Evolutionary conservation across 2,329 filamentous ascomycete species (phyloP).

Genomic region (Pseudonectria buxi): DNA sequence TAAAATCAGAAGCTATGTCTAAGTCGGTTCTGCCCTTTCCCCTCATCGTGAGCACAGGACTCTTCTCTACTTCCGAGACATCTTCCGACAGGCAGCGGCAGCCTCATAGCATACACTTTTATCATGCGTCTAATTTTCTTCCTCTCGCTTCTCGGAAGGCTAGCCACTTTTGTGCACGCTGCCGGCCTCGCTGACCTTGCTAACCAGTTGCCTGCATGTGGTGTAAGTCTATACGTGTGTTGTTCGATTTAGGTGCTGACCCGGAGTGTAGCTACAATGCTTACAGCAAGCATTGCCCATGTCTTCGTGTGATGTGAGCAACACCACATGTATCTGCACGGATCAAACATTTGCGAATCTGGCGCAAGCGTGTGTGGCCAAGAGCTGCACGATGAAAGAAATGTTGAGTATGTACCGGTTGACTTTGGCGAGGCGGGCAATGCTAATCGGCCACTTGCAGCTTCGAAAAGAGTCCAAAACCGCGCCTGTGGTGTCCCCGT

Average conservation of each 20-base stretch:
- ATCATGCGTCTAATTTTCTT: slow-evolving; percentile 9
- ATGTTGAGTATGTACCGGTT: slow-evolving; percentile 4
- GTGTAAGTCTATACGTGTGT: slow-evolving; percentile 2
- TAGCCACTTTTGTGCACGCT: slow-evolving; percentile 7
- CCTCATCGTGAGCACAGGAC: too few relatives aligned
- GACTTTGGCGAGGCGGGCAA: too few relatives aligned
- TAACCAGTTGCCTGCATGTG: slow-evolving; percentile 7
- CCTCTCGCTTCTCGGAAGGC: slow-evolving; percentile 2
- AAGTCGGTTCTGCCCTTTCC: too few relatives aligned
- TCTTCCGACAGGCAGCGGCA: too few relatives aligned
- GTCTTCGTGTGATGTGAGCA: slow-evolving; percentile 10
- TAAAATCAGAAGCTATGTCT: too few relatives aligned
- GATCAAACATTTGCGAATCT: slow-evolving; percentile 9
- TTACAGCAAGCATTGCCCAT: slow-evolving; percentile 6
- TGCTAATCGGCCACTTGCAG: not conserved
- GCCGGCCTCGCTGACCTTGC: slow-evolving; percentile 10
- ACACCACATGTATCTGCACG: slow-evolving; percentile 12
- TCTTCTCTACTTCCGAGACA: too few relatives aligned
- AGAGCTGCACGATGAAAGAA: slow-evolving; percentile 11
- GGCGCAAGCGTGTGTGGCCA: slow-evolving; percentile 8
- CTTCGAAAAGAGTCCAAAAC: slow-evolving; percentile 8
- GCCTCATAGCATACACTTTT: not conserved
- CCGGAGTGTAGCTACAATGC: slow-evolving; percentile 7
- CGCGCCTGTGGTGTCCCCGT: slow-evolving; percentile 10
- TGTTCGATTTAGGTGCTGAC: slow-evolving; percentile 1